Base-by-base conservation (phyloP, 139 green algal species). In the Marvania coccoides region DNA sequence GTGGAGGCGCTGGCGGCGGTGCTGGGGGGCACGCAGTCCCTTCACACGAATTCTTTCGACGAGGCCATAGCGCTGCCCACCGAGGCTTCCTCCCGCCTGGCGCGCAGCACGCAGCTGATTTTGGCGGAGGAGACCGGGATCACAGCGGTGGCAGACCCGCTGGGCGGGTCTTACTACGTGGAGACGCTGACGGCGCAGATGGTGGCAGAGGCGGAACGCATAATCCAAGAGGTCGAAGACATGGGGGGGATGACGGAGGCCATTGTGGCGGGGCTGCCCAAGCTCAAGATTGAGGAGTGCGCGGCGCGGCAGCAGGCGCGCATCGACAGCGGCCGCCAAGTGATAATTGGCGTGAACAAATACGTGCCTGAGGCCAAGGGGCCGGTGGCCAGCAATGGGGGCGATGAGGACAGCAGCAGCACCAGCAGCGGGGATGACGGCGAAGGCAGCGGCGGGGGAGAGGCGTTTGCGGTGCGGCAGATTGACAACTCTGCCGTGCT, bases 41-140 rank as follows among this genome's bases (percentile, higher is more conserved):
- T 89, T 9, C 83, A 89, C 67, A 89, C 83, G 57, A 89, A 89
- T 63, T 84, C 80, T 14, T 89, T 85, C 47, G 83, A 89, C 58
- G 83, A 89, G 73, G 77, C 83, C 8, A 67, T 89, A n/a, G 83
- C 82, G 1, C 74, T 89, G 34, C 83, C 83, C 36, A 83, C 83
- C 6, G 83, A 89, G 31, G 75, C 73, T 58, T 77, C 55, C 12
- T 74, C 82, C 2, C 59, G 80, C 14, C 67, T 89, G 48, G 83
- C 83, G 6, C 72, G 83, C 56, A 87, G 81, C 57, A 89, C 83
- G 47, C 83, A 89, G 69, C 72, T 88, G 9, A 88, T 89, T 35
- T 67, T 89, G 38, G 53, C 63, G 48, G 78, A 89, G 35, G 83
- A 89, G 61, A 77, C 82, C 3, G 79, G 82, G 5, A 73, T 89